Conservation (phyloP, 495 filamentous ascomycete genomes). For the Penicillium canariense region DNA sequence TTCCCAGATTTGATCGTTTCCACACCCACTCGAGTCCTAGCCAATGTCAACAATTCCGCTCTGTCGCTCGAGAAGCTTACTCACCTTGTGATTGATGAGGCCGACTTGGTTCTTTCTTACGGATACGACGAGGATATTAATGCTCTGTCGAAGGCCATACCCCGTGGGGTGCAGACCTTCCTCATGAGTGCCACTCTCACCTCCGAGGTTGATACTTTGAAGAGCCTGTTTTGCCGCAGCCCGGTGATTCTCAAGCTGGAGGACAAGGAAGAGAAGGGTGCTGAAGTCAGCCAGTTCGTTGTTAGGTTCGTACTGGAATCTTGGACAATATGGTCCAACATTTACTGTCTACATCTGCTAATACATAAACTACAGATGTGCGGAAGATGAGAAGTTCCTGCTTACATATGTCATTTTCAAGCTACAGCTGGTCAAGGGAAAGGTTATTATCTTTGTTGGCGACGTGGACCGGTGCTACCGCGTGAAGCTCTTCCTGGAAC, state of each 20-base stretch:
- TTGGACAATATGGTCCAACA: neutral
- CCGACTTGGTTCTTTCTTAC: slow-evolving; percentile 90
- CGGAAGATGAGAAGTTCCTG: slow-evolving; percentile 96
- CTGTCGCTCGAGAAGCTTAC: slow-evolving; percentile 67
- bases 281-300: slow-evolving; percentile 78
- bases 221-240: slow-evolving; percentile 80
- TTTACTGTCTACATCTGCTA: slow-evolving; percentile 1
- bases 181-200: slow-evolving; percentile 92
- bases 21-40: slow-evolving; percentile 75
- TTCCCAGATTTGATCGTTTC: slow-evolving; percentile 85
- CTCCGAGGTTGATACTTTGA: slow-evolving; percentile 79
- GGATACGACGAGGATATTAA: slow-evolving; percentile 91
- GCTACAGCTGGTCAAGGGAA: slow-evolving; percentile 89
- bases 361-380: slow-evolving; percentile 55
- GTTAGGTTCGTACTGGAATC: slow-evolving; percentile 63
- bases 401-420: slow-evolving; percentile 93
- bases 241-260: slow-evolving; percentile 77
- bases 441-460: slow-evolving; percentile 89
- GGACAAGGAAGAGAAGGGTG: slow-evolving; percentile 66
- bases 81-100: slow-evolving; percentile 90
- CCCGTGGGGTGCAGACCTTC: slow-evolving; percentile 83
- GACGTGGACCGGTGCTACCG: slow-evolving; percentile 94
- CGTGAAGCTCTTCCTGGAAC: slow-evolving; percentile 92
- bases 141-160: slow-evolving; percentile 68
- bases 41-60: slow-evolving; percentile 65